Evolutionary conservation across 176 grass and related monocot genomes (phyloP).

Genomic region (Puccinellia tenuiflora): DNA sequence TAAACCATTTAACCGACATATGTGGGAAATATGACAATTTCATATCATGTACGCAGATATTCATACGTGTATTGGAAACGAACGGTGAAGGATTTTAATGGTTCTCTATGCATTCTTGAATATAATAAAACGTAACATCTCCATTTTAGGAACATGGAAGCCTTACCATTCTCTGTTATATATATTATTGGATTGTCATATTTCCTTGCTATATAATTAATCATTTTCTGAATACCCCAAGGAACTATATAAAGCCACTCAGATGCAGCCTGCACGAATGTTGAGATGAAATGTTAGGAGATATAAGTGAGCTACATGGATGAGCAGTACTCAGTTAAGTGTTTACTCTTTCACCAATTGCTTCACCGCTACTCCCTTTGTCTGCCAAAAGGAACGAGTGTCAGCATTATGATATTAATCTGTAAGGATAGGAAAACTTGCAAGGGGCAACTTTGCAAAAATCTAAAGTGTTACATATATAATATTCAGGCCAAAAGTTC

Average conservation of each 20-base stretch:
- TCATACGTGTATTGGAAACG: neutral
- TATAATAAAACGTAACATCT: neutral
- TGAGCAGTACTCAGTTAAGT: neutral
- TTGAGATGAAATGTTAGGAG: slow-evolving; percentile 8
- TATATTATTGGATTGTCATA: slow-evolving; percentile 69
- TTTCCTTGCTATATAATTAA: slow-evolving; percentile 62
- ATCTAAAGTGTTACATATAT: neutral
- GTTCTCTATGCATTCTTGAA: neutral
- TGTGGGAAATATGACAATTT: no score
- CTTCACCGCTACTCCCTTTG: slow-evolving; percentile 55
- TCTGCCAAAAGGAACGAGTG: slow-evolving; percentile 46
- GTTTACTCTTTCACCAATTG: slow-evolving; percentile 89
- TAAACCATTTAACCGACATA: no score
- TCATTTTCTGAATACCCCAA: slow-evolving; percentile 78
- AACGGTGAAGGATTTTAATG: neutral
- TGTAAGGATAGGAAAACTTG: neutral
- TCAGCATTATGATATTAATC: slow-evolving; percentile 15
- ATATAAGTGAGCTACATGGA: neutral
- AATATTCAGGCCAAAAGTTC: neutral
- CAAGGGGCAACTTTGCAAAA: neutral
- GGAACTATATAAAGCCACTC: slow-evolving; percentile 94
- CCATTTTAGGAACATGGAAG: slow-evolving; percentile 6
- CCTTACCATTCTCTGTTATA: slow-evolving; percentile 91
- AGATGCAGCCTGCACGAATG: slow-evolving; percentile 81
- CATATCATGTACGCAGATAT: no score